Evolutionary conservation across 768 basidiomycete species (phyloP).

Genomic region (Termitomyces sp.): DNA sequence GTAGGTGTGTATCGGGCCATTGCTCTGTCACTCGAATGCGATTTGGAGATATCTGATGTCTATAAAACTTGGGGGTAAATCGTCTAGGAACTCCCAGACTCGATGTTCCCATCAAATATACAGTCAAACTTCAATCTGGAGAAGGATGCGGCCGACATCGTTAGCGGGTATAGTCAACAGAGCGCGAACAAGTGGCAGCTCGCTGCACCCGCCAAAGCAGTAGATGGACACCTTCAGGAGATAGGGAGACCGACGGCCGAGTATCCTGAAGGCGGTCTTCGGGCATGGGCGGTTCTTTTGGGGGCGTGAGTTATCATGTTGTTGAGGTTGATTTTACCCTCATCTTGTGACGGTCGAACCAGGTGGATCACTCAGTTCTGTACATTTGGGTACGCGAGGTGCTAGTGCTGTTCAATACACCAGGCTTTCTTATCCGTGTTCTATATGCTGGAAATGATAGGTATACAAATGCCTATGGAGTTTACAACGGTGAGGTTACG

Average conservation of each 20-base stretch:
- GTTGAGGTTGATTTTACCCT: neutral
- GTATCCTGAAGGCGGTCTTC: conserved; percentile 22
- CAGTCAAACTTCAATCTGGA: neutral
- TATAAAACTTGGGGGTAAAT: neutral
- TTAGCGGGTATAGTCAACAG: neutral
- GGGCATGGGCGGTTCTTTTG: conserved; percentile 21
- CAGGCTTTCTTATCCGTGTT: neutral
- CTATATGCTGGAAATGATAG: conserved; percentile 1
- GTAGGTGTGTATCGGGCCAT: neutral
- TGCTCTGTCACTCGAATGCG: neutral
- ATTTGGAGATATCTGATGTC: neutral
- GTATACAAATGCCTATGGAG: conserved; percentile 21
- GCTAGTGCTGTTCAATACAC: neutral
- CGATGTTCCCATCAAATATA: neutral
- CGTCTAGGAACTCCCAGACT: neutral
- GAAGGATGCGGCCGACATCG: neutral
- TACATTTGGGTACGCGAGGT: conserved; percentile 20
- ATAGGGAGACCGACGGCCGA: neutral
- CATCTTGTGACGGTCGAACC: neutral
- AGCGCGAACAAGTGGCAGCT: neutral
- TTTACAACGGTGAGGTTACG: conserved; percentile 17
- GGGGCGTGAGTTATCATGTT: conserved; percentile 18
- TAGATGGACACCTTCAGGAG: neutral
- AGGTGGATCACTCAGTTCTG: conserved; percentile 22
- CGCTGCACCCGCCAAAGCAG: neutral